phyloP scores from a whole-genome alignment of 805 yeast species.

The Metschnikowia chrysomelidarum region DNA sequence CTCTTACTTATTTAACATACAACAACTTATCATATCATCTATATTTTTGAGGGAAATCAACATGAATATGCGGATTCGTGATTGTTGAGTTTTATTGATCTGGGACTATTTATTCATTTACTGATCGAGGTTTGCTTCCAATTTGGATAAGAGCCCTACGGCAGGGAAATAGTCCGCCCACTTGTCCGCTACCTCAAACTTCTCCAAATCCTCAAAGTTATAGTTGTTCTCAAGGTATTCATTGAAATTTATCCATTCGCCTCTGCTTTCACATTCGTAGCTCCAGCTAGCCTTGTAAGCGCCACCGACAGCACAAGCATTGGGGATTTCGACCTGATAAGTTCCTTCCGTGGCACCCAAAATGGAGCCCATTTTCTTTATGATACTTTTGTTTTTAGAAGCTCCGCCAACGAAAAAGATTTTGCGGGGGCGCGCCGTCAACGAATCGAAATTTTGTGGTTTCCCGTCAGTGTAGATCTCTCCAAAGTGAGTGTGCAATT shows the following conservation, averaged over 20 bases:
- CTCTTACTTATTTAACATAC: neutral
- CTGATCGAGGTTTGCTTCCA: slow-evolving; percentile 32
- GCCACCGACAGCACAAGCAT: slow-evolving; percentile 92
- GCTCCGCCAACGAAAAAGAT: slow-evolving; percentile 89
- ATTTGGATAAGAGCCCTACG: slow-evolving; percentile 48
- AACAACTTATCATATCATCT: too few relatives aligned
- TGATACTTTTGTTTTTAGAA: slow-evolving; percentile 66
- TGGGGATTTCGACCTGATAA: slow-evolving; percentile 70
- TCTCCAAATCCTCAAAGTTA: slow-evolving; percentile 50
- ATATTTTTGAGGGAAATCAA: too few relatives aligned
- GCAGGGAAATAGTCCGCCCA: slow-evolving; percentile 55
- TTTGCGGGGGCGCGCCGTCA: slow-evolving; percentile 58
- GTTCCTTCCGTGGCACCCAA: slow-evolving; percentile 67
- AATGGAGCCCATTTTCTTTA: slow-evolving; percentile 65
- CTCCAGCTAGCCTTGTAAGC: slow-evolving; percentile 86
- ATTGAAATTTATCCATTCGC: slow-evolving; percentile 44
- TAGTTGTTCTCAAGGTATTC: slow-evolving; percentile 29
- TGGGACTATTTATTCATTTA: neutral
- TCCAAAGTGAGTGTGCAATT: slow-evolving; percentile 35
- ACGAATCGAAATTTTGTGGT: slow-evolving; percentile 40
- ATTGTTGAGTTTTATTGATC: neutral
- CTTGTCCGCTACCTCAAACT: slow-evolving; percentile 34
- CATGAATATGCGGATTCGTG: neutral
- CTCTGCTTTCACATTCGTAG: slow-evolving; percentile 29
- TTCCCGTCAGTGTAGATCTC: slow-evolving; percentile 50